Base-by-base conservation (phyloP, 352 stramenopile species). In the Phytopythium helicoides region DNA sequence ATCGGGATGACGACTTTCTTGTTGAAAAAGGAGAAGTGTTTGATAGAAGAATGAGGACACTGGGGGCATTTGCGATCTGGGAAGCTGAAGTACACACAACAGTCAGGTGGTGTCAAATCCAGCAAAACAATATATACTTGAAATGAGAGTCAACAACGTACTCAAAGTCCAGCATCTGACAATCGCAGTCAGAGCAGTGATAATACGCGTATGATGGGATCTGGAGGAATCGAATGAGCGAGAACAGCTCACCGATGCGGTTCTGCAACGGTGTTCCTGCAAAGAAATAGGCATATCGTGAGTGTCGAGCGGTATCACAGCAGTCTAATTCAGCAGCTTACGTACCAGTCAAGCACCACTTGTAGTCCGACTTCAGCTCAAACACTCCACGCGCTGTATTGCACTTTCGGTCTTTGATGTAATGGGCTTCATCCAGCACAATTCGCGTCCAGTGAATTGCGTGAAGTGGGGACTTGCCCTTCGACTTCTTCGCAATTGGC, bases 1-100 rank as follows among this genome's bases (percentile, higher is more conserved):
- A 99, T 99, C 7, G 97, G 97, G 56, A 99, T 99, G 6, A 99
- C 77, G 23, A 99, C 90, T 51, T 98, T 94, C 60, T 97, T 97
- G 71, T 99, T 99, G 59, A 99, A 99, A 63, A 94, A 96, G 10
- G 93, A 98, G 62, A 92, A 99, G 70, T 99, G 97, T 47, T 97
- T 81, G 66, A 99, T 98, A 5, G 93, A 76, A 7, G 81, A 75
- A 70, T 99, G 96, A 0, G 85, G 77, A 64, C 97, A 99, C 22
- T 92, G 68, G 31, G 89, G 74, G 64, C 94, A 98, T 38, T 88
- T 94, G 23, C 81, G 81, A 23, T 84, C 62, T n/a, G 77, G 73
- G 25, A 91, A 89, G 39, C 78, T 89, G 41, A 7, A 48, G 34
- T 42, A 62, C 15, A 41, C 9, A 41, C 8, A n/a, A 6, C 28